Evolutionary conservation across 2,329 filamentous ascomycete genomes (phyloP).

Genomic region (Geoglossum cookeanum): DNA sequence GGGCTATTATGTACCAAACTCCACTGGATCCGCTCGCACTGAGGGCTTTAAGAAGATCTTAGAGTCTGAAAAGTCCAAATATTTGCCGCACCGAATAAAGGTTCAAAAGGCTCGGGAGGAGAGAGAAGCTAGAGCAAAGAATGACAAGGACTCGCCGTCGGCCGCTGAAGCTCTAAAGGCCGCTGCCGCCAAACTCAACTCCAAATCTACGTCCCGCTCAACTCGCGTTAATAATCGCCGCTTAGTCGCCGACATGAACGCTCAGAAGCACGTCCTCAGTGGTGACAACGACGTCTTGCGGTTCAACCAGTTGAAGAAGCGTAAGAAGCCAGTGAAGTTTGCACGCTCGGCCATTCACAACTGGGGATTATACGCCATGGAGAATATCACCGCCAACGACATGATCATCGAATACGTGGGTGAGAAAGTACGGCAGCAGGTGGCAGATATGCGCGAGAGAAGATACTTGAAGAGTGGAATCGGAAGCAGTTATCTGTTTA

Average conservation of each 20-base stretch:
- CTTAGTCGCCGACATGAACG: slow-evolving; percentile 83
- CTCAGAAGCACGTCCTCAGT: slow-evolving; percentile 59
- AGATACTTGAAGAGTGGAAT: slow-evolving; percentile 92
- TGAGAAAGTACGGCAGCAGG: slow-evolving; percentile 89
- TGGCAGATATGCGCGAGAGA: slow-evolving; percentile 87
- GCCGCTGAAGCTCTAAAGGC: slow-evolving; percentile 37
- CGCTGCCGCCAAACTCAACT: slow-evolving; percentile 52
- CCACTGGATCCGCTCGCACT: slow-evolving; percentile 70
- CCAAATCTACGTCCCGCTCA: slow-evolving; percentile 78
- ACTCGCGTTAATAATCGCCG: slow-evolving; percentile 93
- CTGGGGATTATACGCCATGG: slow-evolving; percentile 94
- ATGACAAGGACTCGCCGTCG: slow-evolving; percentile 41
- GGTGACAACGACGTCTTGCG: slow-evolving; percentile 77
- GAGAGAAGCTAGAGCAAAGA: slow-evolving; percentile 55
- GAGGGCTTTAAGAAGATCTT: slow-evolving; percentile 91
- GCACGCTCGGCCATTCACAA: slow-evolving; percentile 96
- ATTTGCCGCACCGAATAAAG: slow-evolving; percentile 91
- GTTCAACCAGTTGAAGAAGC: slow-evolving; percentile 98
- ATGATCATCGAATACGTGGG: slow-evolving; percentile 99
- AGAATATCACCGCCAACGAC: slow-evolving; percentile 91
- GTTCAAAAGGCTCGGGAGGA: slow-evolving; percentile 83
- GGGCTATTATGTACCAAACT: slow-evolving; percentile 68
- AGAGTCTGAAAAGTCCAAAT: slow-evolving; percentile 95
- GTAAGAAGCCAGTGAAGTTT: slow-evolving; percentile 98
- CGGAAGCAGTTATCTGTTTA: slow-evolving; percentile 91